Evolutionary conservation across 2,329 filamentous ascomycete genomes (phyloP), one percentile per base, ranked within the genome.

Genomic region (Orbilia quercus): DNA sequence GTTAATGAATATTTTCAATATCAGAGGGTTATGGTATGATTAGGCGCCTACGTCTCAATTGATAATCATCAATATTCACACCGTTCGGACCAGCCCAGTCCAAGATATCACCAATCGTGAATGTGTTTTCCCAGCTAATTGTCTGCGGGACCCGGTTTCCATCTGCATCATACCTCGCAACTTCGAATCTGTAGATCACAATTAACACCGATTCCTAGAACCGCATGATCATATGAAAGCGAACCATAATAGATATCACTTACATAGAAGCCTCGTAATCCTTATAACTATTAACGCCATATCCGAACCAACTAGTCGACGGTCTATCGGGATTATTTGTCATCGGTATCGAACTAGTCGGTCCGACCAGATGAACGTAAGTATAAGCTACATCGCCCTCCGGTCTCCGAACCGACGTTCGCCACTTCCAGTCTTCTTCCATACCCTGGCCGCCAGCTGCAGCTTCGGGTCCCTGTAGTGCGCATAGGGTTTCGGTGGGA

Each of bases 1-100:
- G 1, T 14, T 1, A 54, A 14, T 25, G 1, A 1, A 22, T 54
- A 28, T 3, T n/a, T 5, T 36, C 42, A 4, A 3, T 22, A 14
- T 22, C 3, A 25, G 40, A 3, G 23, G 16, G 12, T 1, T 31
- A 20, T 12, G 34, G 1, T 31, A 20, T 12, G 34, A 28, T 20
- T 40, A 25, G 16, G 50, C 1, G 53, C 67, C 16, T 45, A 73
- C 69, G 4, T 23, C 59, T 47, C 28, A 73, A 38, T 25, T 73
- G 69, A n/a, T 72, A 55, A 31, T 72, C 58, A 4, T 64, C 53
- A 2, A 51, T 16, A 22, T 59, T 23, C 16, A 36, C 16, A 5
- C 47, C 54, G n/a, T 48, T 66, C 12, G 69, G 69, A n/a, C 69
- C 59, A 1, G 58, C 54, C 59, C 59, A 73, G 20, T 65, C 59